phyloP scores from a whole-genome alignment of 2,329 filamentous ascomycete species.

The Fusarium sp. region DNA sequence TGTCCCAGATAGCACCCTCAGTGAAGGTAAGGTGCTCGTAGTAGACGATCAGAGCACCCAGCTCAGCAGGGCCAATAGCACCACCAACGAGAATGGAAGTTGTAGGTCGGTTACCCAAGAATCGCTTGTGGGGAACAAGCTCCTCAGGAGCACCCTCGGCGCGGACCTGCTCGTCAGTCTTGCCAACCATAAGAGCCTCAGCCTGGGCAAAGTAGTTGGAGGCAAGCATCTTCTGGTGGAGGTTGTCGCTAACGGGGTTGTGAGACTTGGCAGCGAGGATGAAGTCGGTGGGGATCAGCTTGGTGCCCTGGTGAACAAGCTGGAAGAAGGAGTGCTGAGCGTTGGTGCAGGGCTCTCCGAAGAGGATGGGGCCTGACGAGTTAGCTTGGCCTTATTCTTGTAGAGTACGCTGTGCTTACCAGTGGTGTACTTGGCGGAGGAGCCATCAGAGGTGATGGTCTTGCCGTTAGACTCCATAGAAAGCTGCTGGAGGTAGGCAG shows the following conservation, averaged over 20 bases:
- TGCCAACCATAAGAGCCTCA: constrained; percentile 92
- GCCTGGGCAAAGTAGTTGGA: constrained; percentile 94
- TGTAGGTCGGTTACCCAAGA: constrained; percentile 96
- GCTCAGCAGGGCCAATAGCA: constrained; percentile 92
- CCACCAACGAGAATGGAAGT: constrained; percentile 92
- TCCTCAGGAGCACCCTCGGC: constrained; percentile 80
- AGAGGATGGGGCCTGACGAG: constrained; percentile 81
- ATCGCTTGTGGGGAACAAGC: constrained; percentile 98
- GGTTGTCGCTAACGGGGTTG: constrained; percentile 92
- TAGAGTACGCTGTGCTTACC: constrained; percentile 58
- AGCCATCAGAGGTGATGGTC: constrained; percentile 89
- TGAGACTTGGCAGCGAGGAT: constrained; percentile 96
- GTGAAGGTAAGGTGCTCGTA: constrained; percentile 99
- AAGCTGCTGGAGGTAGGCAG: constrained; percentile 97
- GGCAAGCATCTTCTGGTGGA: constrained; percentile 96
- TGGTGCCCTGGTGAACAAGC: constrained; percentile 98
- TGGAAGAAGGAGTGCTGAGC: constrained; percentile 99
- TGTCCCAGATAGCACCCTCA: constrained; percentile 98
- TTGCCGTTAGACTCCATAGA: constrained; percentile 99
- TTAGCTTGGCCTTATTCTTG: constrained; percentile 36
- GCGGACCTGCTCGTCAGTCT: constrained; percentile 84
- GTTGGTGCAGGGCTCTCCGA: constrained; percentile 98
- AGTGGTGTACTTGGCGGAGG: constrained; percentile 97
- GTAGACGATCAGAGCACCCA: constrained; percentile 97
- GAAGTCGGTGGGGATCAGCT: constrained; percentile 98